phyloP scores from a whole-genome alignment of 2,329 filamentous ascomycete species.

The Corniculantispora saksenae region DNA sequence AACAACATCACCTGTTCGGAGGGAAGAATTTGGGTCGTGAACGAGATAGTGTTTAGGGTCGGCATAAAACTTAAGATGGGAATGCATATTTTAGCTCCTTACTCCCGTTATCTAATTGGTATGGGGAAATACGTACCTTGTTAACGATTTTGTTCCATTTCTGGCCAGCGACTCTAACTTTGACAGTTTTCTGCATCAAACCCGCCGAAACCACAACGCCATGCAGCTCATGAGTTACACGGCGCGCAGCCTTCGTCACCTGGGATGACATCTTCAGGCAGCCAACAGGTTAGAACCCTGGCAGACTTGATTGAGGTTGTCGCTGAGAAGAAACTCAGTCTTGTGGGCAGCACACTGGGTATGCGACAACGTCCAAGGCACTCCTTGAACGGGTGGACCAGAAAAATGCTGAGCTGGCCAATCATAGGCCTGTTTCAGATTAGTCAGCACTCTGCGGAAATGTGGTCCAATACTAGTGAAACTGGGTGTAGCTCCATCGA shows the following conservation, averaged over 20 bases:
- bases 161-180: slow-evolving; percentile 70
- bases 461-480: neutral
- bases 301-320: neutral
- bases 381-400: neutral
- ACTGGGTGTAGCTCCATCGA: neutral
- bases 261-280: slow-evolving; percentile 40
- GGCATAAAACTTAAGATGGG: slow-evolving; percentile 53
- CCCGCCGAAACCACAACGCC: slow-evolving; percentile 78
- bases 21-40: slow-evolving; percentile 74
- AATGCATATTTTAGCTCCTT: neutral
- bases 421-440: neutral
- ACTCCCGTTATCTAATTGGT: no score
- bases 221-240: slow-evolving; percentile 53
- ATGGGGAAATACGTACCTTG: slow-evolving; percentile 55
- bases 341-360: neutral
- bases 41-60: slow-evolving; percentile 67
- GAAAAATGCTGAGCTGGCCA: neutral
- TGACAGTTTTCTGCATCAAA: slow-evolving; percentile 76
- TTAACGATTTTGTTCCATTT: slow-evolving; percentile 72
- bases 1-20: slow-evolving; percentile 74
- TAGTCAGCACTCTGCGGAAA: slow-evolving; percentile 4
- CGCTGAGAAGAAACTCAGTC: neutral
- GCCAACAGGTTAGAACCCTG: neutral
- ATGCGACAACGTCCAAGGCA: neutral
- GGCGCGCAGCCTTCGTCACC: slow-evolving; percentile 43